phyloP scores from a whole-genome alignment of 371 early-diverging fungal genomes.

The Lichtheimia ramosa region DNA sequence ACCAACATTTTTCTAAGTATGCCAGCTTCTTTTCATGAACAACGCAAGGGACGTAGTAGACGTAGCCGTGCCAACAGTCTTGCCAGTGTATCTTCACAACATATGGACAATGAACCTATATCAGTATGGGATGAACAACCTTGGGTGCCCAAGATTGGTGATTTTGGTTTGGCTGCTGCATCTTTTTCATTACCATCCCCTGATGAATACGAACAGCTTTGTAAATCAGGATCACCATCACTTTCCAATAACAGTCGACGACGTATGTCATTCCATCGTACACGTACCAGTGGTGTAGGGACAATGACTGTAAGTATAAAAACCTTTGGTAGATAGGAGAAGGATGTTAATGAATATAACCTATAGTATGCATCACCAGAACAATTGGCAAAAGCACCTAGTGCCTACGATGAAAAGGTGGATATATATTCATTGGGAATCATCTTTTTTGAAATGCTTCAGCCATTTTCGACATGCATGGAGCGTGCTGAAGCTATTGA shows the following conservation, averaged over 20 bases:
- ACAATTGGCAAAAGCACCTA: slow-evolving; percentile 66
- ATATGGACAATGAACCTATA: slow-evolving; percentile 20
- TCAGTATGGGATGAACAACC: slow-evolving; percentile 38
- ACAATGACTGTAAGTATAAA: slow-evolving; percentile 67
- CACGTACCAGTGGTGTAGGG: slow-evolving; percentile 65
- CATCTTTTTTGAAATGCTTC: slow-evolving; percentile 69
- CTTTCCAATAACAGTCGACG: not conserved
- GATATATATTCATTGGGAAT: slow-evolving; percentile 77
- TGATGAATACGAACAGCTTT: not conserved
- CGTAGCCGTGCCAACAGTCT: slow-evolving; percentile 9
- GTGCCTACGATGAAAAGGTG: slow-evolving; percentile 60
- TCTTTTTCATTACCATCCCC: not conserved
- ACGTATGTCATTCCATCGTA: slow-evolving; percentile 4
- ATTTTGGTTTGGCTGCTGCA: slow-evolving; percentile 84
- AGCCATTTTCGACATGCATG: slow-evolving; percentile 68
- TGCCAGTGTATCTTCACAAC: not conserved
- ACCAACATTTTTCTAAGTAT: slow-evolving; percentile 72
- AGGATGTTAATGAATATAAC: no score
- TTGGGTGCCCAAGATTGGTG: slow-evolving; percentile 78
- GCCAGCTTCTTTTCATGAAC: slow-evolving; percentile 9
- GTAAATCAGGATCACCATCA: not conserved
- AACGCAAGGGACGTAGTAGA: slow-evolving; percentile 6
- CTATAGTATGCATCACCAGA: slow-evolving; percentile 90
- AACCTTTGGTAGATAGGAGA: not conserved
- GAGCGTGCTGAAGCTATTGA: slow-evolving; percentile 64